Evolutionary conservation across 148 eudicot genomes (phyloP).

Genomic region (Cornus florida): DNA sequence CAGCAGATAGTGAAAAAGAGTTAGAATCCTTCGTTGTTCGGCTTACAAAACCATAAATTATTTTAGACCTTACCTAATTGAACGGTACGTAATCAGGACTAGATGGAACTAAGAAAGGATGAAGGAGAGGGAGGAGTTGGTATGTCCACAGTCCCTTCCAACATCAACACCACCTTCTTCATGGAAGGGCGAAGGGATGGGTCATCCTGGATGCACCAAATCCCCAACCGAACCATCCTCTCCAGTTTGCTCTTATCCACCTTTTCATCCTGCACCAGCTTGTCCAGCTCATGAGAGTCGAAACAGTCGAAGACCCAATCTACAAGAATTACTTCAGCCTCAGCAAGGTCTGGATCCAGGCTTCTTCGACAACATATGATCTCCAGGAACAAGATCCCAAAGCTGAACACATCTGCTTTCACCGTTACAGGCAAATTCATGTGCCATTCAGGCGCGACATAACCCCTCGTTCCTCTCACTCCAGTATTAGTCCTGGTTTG

Average conservation of each 20-base stretch:
- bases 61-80: too few species aligned
- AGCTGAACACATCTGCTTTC: neutral
- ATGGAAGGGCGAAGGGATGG: neutral
- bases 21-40: too few species aligned
- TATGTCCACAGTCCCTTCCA: neutral
- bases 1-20: too few species aligned
- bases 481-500: constrained; percentile 7
- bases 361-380: neutral
- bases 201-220: neutral
- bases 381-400: neutral
- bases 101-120: neutral
- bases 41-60: too few species aligned
- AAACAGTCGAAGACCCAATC: neutral
- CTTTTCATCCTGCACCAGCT: neutral
- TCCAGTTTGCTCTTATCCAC: too few species aligned
- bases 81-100: too few species aligned
- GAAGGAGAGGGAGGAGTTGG: too few species aligned
- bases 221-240: too few species aligned
- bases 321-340: neutral
- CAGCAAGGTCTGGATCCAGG: too few species aligned
- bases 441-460: constrained; percentile 15
- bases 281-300: neutral
- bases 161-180: neutral
- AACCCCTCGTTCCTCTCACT: constrained; percentile 24
- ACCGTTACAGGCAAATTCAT: neutral